These are phyloP conservation scores for Claviceps quebecensis DNA, from an alignment of 2,329 filamentous ascomycete species.

Conservation along the genomic window DNA sequence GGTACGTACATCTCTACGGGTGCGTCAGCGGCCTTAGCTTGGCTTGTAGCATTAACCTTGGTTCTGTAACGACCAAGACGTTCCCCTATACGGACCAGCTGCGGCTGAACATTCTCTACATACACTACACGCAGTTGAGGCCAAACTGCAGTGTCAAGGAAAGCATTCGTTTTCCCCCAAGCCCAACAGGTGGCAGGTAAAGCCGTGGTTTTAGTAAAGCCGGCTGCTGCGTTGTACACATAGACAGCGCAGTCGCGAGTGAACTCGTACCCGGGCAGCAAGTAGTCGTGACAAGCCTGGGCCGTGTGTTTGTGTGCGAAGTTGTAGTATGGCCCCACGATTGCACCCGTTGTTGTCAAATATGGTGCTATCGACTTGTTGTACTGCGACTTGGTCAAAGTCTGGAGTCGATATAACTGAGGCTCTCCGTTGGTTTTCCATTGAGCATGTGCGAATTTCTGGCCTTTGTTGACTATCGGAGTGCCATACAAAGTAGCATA, in stretches of 20 bases:
- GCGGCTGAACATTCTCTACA: constrained; percentile 85
- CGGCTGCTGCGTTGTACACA: constrained; percentile 51
- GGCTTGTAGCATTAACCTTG: constrained; percentile 17
- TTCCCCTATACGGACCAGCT: constrained; percentile 82
- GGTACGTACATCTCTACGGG: background rate
- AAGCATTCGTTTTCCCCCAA: constrained; percentile 54
- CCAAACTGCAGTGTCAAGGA: constrained; percentile 66
- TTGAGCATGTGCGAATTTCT: constrained; percentile 51
- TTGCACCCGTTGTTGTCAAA: constrained; percentile 44
- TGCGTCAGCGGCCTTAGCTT: background rate
- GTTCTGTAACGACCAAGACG: constrained; percentile 62
- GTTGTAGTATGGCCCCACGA: constrained; percentile 58
- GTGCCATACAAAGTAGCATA: constrained; percentile 62
- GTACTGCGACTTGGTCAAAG: constrained; percentile 51
- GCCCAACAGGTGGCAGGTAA: constrained; percentile 59
- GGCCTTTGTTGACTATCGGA: constrained; percentile 54
- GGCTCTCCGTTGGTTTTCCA: constrained; percentile 73
- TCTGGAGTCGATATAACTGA: constrained; percentile 51
- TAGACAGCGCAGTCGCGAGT: constrained; percentile 59
- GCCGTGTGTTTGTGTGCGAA: constrained; percentile 47
- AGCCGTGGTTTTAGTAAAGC: constrained; percentile 54
- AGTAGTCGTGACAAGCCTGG: constrained; percentile 55
- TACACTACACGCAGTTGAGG: constrained; percentile 71
- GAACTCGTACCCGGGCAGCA: constrained; percentile 64
- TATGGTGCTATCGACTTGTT: constrained; percentile 58